Evolutionary conservation across 768 basidiomycete genomes (phyloP).

Genomic region (Pisolithus marmoratus): DNA sequence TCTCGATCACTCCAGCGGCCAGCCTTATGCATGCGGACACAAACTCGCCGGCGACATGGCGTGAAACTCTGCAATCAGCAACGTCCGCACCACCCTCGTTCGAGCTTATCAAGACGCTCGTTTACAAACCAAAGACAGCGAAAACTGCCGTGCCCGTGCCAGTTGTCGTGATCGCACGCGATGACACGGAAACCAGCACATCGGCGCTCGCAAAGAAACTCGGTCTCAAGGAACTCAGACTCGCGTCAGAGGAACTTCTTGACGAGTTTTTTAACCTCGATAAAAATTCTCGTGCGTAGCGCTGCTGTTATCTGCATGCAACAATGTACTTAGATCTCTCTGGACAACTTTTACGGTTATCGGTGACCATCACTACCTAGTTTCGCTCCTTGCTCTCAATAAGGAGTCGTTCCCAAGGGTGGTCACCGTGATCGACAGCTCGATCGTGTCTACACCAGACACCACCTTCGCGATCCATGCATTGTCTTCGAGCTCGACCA

Average conservation of each 20-base stretch:
- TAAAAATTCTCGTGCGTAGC: constrained; percentile 79
- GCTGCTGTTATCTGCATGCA: neutral
- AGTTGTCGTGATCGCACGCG: constrained; percentile 80
- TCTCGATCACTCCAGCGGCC: constrained; percentile 51
- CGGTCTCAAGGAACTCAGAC: constrained; percentile 78
- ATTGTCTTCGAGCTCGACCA: constrained; percentile 59
- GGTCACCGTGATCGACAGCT: constrained; percentile 69
- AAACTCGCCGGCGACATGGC: constrained; percentile 72
- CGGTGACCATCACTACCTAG: constrained; percentile 32
- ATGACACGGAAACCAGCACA: constrained; percentile 79
- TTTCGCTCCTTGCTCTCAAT: constrained; percentile 76
- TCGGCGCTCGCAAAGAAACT: constrained; percentile 72
- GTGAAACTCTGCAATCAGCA: constrained; percentile 55
- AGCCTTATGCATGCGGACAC: constrained; percentile 54
- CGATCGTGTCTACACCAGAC: constrained; percentile 59
- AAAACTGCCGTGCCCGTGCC: constrained; percentile 81
- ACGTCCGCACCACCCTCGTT: constrained; percentile 51
- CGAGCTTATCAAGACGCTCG: constrained; percentile 79
- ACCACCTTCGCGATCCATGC: constrained; percentile 73
- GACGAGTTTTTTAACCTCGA: constrained; percentile 77
- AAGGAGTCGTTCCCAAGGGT: constrained; percentile 62
- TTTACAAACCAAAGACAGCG: constrained; percentile 97
- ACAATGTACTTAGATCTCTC: neutral
- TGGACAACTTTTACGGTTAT: constrained; percentile 8
- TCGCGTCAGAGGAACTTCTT: constrained; percentile 83